phyloP scores from a whole-genome alignment of 345 rosid genomes.

The Corymbia maculata region DNA sequence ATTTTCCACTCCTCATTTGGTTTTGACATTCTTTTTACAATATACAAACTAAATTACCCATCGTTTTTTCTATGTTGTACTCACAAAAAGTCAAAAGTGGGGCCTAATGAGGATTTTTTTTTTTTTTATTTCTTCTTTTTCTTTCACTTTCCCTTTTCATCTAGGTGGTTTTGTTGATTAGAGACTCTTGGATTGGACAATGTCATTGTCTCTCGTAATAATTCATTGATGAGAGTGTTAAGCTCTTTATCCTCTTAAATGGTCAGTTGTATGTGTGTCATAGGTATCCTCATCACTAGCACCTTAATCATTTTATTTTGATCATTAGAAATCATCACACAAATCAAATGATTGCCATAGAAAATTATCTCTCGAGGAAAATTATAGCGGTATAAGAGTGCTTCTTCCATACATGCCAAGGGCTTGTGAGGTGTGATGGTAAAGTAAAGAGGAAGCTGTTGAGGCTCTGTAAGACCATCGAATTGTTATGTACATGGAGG shows the following conservation, averaged over 20 bases:
- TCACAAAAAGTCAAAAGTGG: too few species aligned
- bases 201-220: fast-evolving
- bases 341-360: not conserved
- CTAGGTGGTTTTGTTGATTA: too few species aligned
- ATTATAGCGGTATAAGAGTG: not conserved
- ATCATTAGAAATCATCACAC: too few species aligned
- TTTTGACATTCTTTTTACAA: not conserved
- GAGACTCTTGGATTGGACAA: fast-evolving
- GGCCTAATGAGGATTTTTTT: not conserved
- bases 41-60: not conserved
- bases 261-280: not conserved
- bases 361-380: not conserved
- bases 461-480: not conserved
- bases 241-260: not conserved
- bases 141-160: not conserved
- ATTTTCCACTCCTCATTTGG: not conserved
- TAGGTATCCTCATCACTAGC: not conserved
- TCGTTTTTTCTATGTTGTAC: too few species aligned
- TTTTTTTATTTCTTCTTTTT: too few species aligned
- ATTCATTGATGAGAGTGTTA: too few species aligned
- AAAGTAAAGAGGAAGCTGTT: not conserved
- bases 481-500: not conserved
- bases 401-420: not conserved
- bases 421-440: not conserved
- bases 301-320: too few species aligned